Evolutionary conservation across 2,329 filamentous ascomycete species (phyloP), one percentile per base, ranked within the genome.

Genomic region (Phialemonium atrogriseum): DNA sequence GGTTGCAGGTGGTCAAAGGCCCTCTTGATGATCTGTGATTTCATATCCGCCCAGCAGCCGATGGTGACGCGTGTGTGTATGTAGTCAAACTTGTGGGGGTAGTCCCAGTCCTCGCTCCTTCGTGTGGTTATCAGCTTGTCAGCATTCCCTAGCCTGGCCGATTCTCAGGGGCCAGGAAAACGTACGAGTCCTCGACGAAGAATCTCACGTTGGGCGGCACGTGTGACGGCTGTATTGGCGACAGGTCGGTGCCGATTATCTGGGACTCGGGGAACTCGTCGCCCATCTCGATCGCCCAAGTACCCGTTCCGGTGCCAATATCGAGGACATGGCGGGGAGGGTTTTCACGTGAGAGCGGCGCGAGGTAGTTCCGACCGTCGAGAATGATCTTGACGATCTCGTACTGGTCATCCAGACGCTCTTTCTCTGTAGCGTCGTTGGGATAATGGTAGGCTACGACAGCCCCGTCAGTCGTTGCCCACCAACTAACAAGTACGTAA

Each of bases 151-250:
- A 14, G 12, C 24, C 5, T 15, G 15, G 32, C 17, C 41, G 36
- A n/a, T 24, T 34, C 16, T 14, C 13, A 2, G 5, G 17, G 10
- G 10, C 21, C 20, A 12, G 11, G 10, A 10, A 6, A 30, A 50
- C 48, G 14, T 46, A 59, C 51, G 66, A 66, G 45, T 87, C 81
- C 47, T 86, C 80, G 27, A 88, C 69, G 38, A 76, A 75, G 42
- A 88, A 88, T 39, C 76, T 72, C 10, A 86, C 78, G 40, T 88
- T 88, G 12, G 72, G 69, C 1, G 83, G 81, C 1, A 85, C 77
- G 28, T 70, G 62, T 5, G 59, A 58, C 3, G 78, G 77, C 46
- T 84, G 79, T 16, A 82, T 76, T 2, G 78, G 77, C 1, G 77
- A 81, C 5, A 84, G 61, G 45, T 84, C 79, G 7, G 73, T 80